Conservation (phyloP, 768 basidiomycete genomes). For the Tephrocybe sp. region DNA sequence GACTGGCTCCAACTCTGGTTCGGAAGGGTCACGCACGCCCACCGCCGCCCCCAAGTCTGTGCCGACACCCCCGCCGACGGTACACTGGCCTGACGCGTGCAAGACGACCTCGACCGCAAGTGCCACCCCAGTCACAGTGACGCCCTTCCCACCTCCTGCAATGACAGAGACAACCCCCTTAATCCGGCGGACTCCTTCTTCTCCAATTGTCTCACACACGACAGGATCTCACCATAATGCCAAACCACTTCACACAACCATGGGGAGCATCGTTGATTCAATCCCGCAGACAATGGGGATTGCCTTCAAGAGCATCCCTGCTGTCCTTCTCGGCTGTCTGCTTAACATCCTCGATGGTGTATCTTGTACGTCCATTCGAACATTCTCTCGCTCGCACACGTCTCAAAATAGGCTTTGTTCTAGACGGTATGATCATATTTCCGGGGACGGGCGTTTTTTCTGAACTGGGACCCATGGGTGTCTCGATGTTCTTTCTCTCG, state of each 20-base stretch:
- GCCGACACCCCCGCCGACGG: conserved; percentile 9
- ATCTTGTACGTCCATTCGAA: conserved; percentile 56
- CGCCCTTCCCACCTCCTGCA: background rate
- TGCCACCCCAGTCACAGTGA: background rate
- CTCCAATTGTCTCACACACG: background rate
- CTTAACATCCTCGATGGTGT: conserved; percentile 94
- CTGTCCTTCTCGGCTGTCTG: conserved; percentile 80
- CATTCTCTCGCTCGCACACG: background rate
- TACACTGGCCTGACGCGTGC: conserved; percentile 11
- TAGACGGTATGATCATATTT: conserved; percentile 96
- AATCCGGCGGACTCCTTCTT: conserved; percentile 7
- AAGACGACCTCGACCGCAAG: conserved; percentile 15
- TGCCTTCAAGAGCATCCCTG: conserved; percentile 61
- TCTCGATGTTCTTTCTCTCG: conserved; percentile 94
- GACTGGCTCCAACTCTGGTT: conserved; percentile 1
- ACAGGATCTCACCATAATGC: background rate
- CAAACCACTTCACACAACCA: background rate
- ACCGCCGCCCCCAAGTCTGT: conserved; percentile 5
- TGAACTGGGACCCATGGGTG: conserved; percentile 82
- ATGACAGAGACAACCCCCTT: conserved; percentile 18
- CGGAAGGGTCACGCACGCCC: conserved; percentile 17
- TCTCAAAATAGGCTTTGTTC: background rate
- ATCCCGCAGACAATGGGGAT: conserved; percentile 17
- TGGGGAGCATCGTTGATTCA: background rate
- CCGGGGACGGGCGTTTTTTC: conserved; percentile 81